These are phyloP conservation scores for Geranomyces variabilis DNA, from an alignment of 192 early-diverging fungal species.

Conservation along the genomic window DNA sequence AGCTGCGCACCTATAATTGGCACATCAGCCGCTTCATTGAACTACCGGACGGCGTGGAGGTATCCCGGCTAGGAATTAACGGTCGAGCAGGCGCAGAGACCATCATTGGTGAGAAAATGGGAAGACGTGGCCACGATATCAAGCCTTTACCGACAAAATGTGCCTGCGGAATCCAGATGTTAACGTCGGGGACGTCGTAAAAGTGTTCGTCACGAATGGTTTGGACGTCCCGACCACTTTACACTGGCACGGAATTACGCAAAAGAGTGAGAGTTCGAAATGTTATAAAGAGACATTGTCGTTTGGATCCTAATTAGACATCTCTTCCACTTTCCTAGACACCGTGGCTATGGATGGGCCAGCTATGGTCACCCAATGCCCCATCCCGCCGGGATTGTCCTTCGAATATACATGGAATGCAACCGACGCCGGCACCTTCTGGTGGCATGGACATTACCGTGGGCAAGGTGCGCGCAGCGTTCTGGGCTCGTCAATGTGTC, in stretches of 20 bases:
- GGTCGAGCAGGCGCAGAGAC: not conserved
- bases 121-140: too few species aligned
- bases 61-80: not conserved
- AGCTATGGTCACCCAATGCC: conserved; percentile 1
- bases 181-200: not conserved
- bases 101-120: not conserved
- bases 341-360: conserved; percentile 64
- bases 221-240: conserved; percentile 36
- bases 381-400: conserved; percentile 49
- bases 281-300: conserved; percentile 47
- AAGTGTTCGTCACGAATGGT: conserved; percentile 28
- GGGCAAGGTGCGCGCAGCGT: conserved; percentile 59
- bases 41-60: not conserved
- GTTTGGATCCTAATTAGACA: too few species aligned
- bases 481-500: too few species aligned
- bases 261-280: conserved; percentile 52
- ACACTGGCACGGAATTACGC: conserved; percentile 74
- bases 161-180: not conserved
- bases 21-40: not conserved
- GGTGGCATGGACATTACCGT: conserved; percentile 66
- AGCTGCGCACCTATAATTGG: too few species aligned
- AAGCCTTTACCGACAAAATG: too few species aligned
- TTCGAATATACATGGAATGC: conserved; percentile 70
- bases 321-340: too few species aligned
- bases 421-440: conserved; percentile 75